Evolutionary conservation across 495 filamentous ascomycete species (phyloP).

Genomic region (Bombardia bombarda): DNA sequence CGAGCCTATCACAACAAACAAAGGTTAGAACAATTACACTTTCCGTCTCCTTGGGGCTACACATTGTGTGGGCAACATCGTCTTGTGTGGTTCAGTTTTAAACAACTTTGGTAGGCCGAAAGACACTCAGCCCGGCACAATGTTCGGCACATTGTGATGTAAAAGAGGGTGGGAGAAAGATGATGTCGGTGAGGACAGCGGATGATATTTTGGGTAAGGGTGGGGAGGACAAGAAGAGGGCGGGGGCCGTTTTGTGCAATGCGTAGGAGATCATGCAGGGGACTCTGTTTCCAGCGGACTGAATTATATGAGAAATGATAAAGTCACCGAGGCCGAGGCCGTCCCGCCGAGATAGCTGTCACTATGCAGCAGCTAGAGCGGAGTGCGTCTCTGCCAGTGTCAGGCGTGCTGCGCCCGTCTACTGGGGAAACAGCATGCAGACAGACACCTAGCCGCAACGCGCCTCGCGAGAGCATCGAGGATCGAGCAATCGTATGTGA

Average conservation of each 20-base stretch:
- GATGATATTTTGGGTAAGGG: no score
- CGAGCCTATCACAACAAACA: constrained; percentile 35
- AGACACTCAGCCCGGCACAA: neutral
- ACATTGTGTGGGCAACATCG: neutral
- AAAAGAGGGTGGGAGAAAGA: neutral
- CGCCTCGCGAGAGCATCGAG: neutral
- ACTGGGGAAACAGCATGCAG: no score
- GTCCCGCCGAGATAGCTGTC: neutral
- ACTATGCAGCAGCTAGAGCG: neutral
- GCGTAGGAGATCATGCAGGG: constrained; percentile 22
- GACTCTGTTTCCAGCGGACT: neutral
- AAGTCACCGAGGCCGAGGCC: neutral
- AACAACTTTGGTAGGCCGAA: no score
- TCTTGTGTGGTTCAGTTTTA: neutral
- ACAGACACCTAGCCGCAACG: neutral
- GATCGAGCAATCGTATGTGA: neutral
- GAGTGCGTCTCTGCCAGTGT: no score
- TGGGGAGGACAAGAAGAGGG: no score
- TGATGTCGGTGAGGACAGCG: neutral
- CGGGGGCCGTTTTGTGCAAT: constrained; percentile 1
- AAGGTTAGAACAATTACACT: neutral
- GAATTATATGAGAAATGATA: neutral
- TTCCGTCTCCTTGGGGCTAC: neutral
- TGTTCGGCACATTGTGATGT: neutral
- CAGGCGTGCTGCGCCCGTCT: no score